Evolutionary conservation across 345 rosid genomes (phyloP).

Genomic region (Kernera saxatilis): DNA sequence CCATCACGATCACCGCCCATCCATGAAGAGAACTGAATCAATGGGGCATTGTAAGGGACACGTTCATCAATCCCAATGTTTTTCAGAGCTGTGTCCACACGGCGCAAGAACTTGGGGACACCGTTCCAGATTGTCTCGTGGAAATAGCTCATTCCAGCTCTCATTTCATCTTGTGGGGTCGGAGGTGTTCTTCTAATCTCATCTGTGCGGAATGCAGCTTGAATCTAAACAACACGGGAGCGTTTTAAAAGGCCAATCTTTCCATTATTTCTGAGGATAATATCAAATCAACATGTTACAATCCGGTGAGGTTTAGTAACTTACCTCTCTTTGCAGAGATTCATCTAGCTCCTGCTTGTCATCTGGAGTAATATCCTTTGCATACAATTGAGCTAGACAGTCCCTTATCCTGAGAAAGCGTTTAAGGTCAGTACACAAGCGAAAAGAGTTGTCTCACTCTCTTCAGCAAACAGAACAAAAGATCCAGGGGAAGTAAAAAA

Average conservation of each 20-base stretch:
- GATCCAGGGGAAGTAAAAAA: not conserved
- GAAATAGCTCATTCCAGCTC: constrained; percentile 99
- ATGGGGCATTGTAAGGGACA: constrained; percentile 95
- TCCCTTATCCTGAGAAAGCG: constrained; percentile 62
- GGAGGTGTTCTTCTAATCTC: constrained; percentile 98
- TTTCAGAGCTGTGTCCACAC: constrained; percentile 95
- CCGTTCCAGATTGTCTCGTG: constrained; percentile 99
- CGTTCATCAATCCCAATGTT: constrained; percentile 91
- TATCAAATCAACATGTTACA: not conserved
- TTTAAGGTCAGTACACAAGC: not conserved
- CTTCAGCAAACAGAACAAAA: not conserved
- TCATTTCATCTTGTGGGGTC: constrained; percentile 99
- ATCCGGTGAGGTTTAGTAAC: not conserved
- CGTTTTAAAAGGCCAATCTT: not conserved
- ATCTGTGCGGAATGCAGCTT: constrained; percentile 99
- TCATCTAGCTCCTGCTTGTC: constrained; percentile 99
- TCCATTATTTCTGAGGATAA: not conserved
- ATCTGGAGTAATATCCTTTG: constrained; percentile 94
- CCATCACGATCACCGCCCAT: constrained; percentile 99
- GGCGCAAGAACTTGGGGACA: constrained; percentile 95
- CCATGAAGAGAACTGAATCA: constrained; percentile 99
- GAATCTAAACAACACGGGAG: constrained; percentile 49
- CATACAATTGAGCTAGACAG: constrained; percentile 82
- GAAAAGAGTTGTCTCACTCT: not conserved
- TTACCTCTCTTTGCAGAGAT: constrained; percentile 91